These are phyloP conservation scores for Colletotrichum cuscutae DNA, from an alignment of 2,329 filamentous ascomycete genomes.

Conservation along the genomic window DNA sequence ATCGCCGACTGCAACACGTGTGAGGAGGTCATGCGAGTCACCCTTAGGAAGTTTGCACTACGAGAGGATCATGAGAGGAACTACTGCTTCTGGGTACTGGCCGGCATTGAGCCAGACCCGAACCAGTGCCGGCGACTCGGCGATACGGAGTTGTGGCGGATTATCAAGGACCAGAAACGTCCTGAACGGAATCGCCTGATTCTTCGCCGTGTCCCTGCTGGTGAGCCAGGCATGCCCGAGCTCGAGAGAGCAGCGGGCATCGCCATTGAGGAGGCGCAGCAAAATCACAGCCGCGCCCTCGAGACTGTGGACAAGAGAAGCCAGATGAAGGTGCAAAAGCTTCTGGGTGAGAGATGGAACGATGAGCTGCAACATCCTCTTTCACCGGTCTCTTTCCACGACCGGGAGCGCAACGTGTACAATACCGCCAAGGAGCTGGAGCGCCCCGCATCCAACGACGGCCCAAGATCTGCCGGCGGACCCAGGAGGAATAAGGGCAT, in stretches of 20 bases:
- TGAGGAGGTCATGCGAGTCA: conserved; percentile 92
- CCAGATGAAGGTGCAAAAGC: conserved; percentile 87
- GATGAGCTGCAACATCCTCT: conserved; percentile 84
- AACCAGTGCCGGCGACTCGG: conserved; percentile 83
- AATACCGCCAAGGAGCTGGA: conserved; percentile 69
- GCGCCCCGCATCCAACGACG: conserved; percentile 62
- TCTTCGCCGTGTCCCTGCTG: conserved; percentile 89
- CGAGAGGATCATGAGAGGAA: conserved; percentile 93
- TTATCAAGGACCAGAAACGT: conserved; percentile 86
- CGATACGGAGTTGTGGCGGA: conserved; percentile 88
- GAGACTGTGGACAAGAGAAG: conserved; percentile 78
- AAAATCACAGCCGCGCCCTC: conserved; percentile 73
- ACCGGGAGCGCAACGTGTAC: conserved; percentile 75
- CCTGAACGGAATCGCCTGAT: conserved; percentile 93
- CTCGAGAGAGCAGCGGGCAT: conserved; percentile 89
- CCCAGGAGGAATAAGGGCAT: conserved; percentile 61
- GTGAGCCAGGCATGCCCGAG: conserved; percentile 88
- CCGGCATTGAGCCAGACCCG: conserved; percentile 85
- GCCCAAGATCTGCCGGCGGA: conserved; percentile 29
- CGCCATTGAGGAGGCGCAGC: conserved; percentile 85
- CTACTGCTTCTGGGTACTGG: conserved; percentile 96
- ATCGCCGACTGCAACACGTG: conserved; percentile 91
- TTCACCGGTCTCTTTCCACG: conserved; percentile 80
- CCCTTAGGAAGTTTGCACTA: conserved; percentile 86
- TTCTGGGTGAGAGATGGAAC: conserved; percentile 88